Base-by-base conservation (phyloP, 306 rosid genomes). In the Morella rubra region DNA sequence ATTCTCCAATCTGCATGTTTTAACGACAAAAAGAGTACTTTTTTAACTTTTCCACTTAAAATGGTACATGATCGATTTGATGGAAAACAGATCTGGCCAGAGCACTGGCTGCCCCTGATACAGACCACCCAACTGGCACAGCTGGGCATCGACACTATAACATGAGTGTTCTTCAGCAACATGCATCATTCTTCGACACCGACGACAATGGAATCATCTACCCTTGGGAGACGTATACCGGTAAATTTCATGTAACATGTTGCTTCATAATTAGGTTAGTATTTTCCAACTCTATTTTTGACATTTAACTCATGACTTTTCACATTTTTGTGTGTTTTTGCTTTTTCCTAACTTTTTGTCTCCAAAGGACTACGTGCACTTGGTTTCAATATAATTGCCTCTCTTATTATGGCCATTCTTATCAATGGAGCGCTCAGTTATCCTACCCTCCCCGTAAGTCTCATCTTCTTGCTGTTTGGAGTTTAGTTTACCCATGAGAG, bases 171-270 rank as follows among this genome's bases (percentile, higher is more conserved):
- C 95, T 95, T 78, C 96, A 92, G 82, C 97, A 95, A 70, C 98
- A 92, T 44, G 81, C 77, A 16, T 87, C 96, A 5, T 92, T 92
- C 52, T 92, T 95, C 74, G 97, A 95, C 88, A 87, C 59, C 67
- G 96, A 92, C 69, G 88, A 84, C 76, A 79, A 92, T 54, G 98
- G 97, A 44, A 87, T 92, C 59, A 19, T 92, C 75, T 95, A 92
- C 72, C 98, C 97, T 10, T 95, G 96, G 97, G 97, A 95, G 80
- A 95, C 96, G 52, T 92, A 84, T 60, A 44, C 50, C 27, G 98
- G 96, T 87, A 77, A 41, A 14, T 18, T 5, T 58, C 12, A 19
- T 52, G 56, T 8, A 4, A 46, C 65, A 45, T 12, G 14, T 59
- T 27, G 67, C 44, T 60, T 27, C 44, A 32, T 32, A 32, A 32